Evolutionary conservation across 208 protist genomes (phyloP).

Genomic region (Trypanosoma theileri): DNA sequence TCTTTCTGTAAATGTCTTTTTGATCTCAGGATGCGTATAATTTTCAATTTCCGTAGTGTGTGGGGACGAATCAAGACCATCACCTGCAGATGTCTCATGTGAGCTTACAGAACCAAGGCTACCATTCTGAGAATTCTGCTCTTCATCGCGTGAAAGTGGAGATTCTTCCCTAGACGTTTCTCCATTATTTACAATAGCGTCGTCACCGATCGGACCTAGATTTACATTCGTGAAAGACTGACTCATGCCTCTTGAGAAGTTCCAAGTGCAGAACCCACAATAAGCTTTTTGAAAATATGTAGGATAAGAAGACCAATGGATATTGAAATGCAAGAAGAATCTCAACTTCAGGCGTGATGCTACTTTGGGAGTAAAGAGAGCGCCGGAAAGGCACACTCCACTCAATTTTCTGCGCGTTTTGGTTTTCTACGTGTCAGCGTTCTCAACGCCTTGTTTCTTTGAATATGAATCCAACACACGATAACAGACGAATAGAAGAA

Average conservation of each 20-base stretch:
- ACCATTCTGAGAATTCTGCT: background rate
- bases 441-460: too few relatives aligned
- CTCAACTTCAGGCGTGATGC: background rate
- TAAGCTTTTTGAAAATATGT: too few relatives aligned
- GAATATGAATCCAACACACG: too few relatives aligned
- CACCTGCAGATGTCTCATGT: background rate
- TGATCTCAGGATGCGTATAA: background rate
- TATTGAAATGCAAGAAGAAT: background rate
- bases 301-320: too few relatives aligned
- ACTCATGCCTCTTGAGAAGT: too few relatives aligned
- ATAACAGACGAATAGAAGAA: background rate
- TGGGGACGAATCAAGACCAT: background rate
- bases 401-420: background rate
- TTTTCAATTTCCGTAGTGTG: background rate
- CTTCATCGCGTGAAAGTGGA: background rate
- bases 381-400: background rate
- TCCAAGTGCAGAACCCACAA: too few relatives aligned
- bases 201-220: background rate
- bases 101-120: background rate
- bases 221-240: too few relatives aligned
- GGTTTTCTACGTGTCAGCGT: background rate
- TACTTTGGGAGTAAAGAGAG: background rate
- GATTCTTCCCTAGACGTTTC: background rate
- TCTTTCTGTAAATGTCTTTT: constrained; percentile 1
- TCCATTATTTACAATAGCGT: background rate